A percentile compares a stretch with the other conserved stretches of the same genome.
These are phyloP conservation scores for Kodamaea alishanica DNA, from an alignment of 1,139 yeast species.

Conservation along the genomic window DNA sequence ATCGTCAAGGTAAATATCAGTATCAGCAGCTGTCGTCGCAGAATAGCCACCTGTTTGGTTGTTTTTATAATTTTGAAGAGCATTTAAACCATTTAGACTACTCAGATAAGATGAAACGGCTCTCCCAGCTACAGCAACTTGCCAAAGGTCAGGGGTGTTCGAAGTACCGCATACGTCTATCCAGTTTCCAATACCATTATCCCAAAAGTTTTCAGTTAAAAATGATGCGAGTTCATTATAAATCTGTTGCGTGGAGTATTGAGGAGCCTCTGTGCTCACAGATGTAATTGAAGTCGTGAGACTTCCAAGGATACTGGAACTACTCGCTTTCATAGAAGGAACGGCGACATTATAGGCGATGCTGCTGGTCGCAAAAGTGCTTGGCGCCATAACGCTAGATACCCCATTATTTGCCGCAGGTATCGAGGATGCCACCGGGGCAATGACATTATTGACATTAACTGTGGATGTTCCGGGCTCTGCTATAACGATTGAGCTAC, in stretches of 20 bases:
- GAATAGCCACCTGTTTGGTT: slow-evolving; percentile 23
- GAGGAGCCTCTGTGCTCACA: slow-evolving; percentile 17
- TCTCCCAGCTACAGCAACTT: slow-evolving; percentile 13
- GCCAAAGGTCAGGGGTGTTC: slow-evolving; percentile 11
- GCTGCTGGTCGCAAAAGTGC: too few species aligned
- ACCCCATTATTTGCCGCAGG: too few species aligned
- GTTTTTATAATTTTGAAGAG: slow-evolving; percentile 11
- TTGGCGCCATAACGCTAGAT: too few species aligned
- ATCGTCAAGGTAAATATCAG: slow-evolving; percentile 35
- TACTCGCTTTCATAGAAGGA: too few species aligned
- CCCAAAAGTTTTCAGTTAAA: slow-evolving; percentile 11
- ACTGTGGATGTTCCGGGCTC: too few species aligned
- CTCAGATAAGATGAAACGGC: slow-evolving; percentile 7
- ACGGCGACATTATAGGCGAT: too few species aligned
- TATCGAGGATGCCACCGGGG: too few species aligned
- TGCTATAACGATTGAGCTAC: too few species aligned
- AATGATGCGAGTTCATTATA: slow-evolving; percentile 3
- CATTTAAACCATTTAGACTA: slow-evolving; percentile 3
- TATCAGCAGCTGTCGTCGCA: slow-evolving; percentile 29
- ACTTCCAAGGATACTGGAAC: slow-evolving; percentile 4
- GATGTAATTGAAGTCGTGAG: slow-evolving; percentile 16
- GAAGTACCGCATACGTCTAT: slow-evolving; percentile 5
- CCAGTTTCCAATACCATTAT: slow-evolving; percentile 5
- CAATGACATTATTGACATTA: too few species aligned
- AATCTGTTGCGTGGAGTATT: slow-evolving; percentile 7